Conservation (phyloP, 2,329 filamentous ascomycete species). For the Xylaria sp. region DNA sequence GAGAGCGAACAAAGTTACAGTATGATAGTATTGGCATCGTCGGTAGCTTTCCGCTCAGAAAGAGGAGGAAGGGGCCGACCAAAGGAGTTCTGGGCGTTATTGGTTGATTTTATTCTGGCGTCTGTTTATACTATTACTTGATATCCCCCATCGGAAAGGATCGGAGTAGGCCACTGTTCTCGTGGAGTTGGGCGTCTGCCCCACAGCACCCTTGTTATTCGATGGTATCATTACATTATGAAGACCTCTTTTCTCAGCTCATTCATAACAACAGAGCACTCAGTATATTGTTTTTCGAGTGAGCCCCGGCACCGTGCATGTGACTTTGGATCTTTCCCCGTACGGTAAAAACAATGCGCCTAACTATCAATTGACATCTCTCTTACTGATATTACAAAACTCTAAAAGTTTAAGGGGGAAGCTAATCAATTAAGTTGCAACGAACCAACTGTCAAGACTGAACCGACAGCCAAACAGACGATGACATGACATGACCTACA, state of each 20-base stretch:
- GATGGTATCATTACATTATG: slow-evolving; percentile 27
- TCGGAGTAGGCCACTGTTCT: slow-evolving; percentile 19
- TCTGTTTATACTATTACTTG: slow-evolving; percentile 36
- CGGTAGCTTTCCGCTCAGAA: slow-evolving; percentile 13
- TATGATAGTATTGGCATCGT: slow-evolving; percentile 40
- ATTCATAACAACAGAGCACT: slow-evolving; percentile 26
- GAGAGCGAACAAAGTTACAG: slow-evolving; percentile 40
- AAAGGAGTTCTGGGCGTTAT: slow-evolving; percentile 34
- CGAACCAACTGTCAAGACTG: background rate
- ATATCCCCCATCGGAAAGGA: slow-evolving; percentile 32
- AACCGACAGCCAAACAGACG: slow-evolving; percentile 1
- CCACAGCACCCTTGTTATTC: slow-evolving; percentile 15
- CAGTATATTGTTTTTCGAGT: slow-evolving; percentile 13
- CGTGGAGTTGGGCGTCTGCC: slow-evolving; percentile 10
- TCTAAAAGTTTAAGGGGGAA: background rate
- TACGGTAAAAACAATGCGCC: background rate
- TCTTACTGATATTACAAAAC: background rate
- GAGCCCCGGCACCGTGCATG: background rate
- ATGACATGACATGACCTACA: background rate
- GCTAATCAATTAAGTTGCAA: slow-evolving; percentile 2
- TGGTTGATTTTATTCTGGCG: slow-evolving; percentile 22
- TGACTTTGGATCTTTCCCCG: background rate
- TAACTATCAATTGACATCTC: background rate
- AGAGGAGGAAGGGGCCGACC: background rate
- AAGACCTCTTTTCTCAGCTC: slow-evolving; percentile 25